Conservation (phyloP, 2,329 filamentous ascomycete species). For the Ascochyta clinopodiicola region DNA sequence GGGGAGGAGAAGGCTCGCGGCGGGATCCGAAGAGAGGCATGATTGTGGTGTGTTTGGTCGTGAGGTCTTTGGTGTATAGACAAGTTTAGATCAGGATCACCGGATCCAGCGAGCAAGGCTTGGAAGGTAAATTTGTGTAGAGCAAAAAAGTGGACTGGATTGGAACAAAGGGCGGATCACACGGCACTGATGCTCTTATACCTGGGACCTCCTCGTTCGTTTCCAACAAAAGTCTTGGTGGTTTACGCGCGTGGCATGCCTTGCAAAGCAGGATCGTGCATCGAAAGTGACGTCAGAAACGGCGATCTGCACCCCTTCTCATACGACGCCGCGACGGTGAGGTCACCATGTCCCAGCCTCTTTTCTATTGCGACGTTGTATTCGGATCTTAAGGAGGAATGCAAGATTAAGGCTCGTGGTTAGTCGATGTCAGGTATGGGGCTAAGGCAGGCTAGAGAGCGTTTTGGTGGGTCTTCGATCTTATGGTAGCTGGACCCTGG, state of each 20-base stretch:
- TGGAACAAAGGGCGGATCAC: conserved; percentile 2
- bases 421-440: background rate
- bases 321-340: conserved; percentile 16
- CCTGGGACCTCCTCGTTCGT: background rate
- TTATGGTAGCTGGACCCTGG: conserved; percentile 14
- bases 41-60: background rate
- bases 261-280: background rate
- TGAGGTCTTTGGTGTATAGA: background rate
- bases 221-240: background rate
- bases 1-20: conserved; percentile 34
- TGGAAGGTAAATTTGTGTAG: background rate
- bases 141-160: conserved; percentile 9
- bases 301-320: conserved; percentile 16
- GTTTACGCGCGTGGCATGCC: background rate
- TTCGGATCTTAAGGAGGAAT: background rate
- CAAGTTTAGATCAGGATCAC: background rate
- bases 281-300: conserved; percentile 24
- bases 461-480: conserved; percentile 23
- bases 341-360: conserved; percentile 17
- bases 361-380: background rate
- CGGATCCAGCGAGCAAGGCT: background rate
- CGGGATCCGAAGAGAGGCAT: conserved; percentile 48
- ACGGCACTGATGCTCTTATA: conserved; percentile 20
- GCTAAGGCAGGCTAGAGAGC: conserved; percentile 3
- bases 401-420: background rate